Evolutionary conservation across 441 rosid species (phyloP).

Genomic region (Corymbia citriodora): DNA sequence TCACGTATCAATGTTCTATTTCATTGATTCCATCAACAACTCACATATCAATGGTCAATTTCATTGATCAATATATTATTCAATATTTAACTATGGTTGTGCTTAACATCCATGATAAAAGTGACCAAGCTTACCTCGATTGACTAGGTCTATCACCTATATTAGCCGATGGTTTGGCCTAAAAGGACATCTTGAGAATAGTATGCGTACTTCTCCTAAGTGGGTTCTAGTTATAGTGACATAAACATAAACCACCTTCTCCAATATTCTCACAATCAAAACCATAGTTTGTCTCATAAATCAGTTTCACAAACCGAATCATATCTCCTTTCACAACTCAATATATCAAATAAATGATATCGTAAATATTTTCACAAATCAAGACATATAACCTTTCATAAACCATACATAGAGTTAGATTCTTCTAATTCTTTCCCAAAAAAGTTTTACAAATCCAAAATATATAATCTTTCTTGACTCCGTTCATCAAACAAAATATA

Average conservation of each 20-base stretch:
- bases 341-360: neutral
- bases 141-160: too few species aligned
- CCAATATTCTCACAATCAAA: neutral
- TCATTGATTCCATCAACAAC: too few species aligned
- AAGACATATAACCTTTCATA: too few species aligned
- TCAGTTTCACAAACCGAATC: neutral
- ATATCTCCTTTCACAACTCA: neutral
- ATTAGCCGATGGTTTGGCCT: accelerated
- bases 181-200: too few species aligned
- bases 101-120: too few species aligned
- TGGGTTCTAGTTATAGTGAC: neutral
- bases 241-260: neutral
- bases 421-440: neutral
- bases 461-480: neutral
- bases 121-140: too few species aligned
- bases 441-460: neutral
- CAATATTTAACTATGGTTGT: neutral
- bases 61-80: neutral
- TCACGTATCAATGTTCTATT: neutral
- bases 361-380: neutral
- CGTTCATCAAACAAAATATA: neutral
- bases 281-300: neutral
- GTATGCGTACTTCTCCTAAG: neutral
- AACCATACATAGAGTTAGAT: neutral
- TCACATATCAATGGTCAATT: neutral